Conservation (phyloP, 2,329 filamentous ascomycete genomes). For the Penicillium sp. region DNA sequence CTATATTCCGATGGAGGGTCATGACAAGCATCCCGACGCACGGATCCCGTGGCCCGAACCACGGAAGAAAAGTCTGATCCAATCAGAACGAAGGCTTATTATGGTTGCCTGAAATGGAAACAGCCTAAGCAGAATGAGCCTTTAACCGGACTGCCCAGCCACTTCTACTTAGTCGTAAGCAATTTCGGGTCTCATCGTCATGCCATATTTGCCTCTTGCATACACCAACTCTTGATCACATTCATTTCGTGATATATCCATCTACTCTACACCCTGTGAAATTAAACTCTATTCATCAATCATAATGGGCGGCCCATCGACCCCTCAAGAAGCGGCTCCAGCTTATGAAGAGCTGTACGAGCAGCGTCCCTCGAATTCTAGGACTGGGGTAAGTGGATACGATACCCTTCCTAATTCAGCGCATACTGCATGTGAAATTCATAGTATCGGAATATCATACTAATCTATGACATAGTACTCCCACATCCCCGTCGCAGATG, state of each 20-base stretch:
- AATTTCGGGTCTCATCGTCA: not conserved
- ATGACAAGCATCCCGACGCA: not conserved
- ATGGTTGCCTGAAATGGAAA: not conserved
- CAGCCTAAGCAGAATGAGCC: not conserved
- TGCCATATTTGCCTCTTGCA: not conserved
- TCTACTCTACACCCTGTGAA: not conserved
- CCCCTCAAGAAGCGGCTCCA: constrained; percentile 8
- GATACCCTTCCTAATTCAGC: not conserved
- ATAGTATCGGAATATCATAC: not conserved
- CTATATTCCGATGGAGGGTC: not conserved
- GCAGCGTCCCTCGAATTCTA: constrained; percentile 3
- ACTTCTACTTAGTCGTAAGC: not conserved
- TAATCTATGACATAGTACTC: not conserved
- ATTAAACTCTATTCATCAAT: not conserved
- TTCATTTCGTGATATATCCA: not conserved
- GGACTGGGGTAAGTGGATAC: not conserved
- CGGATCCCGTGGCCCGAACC: not conserved
- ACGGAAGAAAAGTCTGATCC: not conserved
- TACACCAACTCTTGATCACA: not conserved
- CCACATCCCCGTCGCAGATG: not conserved
- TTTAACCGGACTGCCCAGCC: not conserved
- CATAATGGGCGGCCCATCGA: constrained; percentile 2
- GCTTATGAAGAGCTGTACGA: constrained; percentile 17
- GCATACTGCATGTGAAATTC: not conserved
- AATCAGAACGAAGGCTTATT: not conserved